phyloP scores from a whole-genome alignment of 83 land plant genomes.

The Diphasiastrum complanatum region DNA sequence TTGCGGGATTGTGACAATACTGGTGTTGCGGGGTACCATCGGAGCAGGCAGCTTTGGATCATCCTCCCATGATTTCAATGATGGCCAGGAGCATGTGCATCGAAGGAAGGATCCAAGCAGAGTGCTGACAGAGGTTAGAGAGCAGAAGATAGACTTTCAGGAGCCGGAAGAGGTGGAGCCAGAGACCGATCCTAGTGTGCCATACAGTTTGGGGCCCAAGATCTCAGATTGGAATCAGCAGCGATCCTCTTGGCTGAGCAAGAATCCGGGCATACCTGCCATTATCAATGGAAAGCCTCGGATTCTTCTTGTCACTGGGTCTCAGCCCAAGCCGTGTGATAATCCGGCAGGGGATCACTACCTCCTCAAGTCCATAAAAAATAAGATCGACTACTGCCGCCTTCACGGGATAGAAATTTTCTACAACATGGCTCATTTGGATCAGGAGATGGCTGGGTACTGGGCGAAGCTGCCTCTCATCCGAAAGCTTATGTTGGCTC shows the following conservation, averaged over 20 bases:
- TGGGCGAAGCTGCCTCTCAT: constrained; percentile 1
- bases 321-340: not conserved
- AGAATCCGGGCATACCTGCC: not conserved
- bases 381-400: not conserved
- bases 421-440: not conserved
- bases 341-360: not conserved
- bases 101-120: too few relatives aligned
- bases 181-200: too few relatives aligned
- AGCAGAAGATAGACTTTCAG: too few relatives aligned
- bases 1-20: too few relatives aligned
- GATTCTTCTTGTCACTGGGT: constrained; percentile 2
- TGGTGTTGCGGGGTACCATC: too few relatives aligned
- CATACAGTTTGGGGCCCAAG: constrained; percentile 3
- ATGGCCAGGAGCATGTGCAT: too few relatives aligned
- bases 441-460: not conserved
- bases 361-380: not conserved
- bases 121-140: too few relatives aligned
- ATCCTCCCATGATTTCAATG: too few relatives aligned
- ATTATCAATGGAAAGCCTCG: not conserved
- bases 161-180: too few relatives aligned
- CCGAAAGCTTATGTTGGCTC: constrained; percentile 2
- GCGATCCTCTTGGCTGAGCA: not conserved
- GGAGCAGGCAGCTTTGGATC: too few relatives aligned
- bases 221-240: constrained; percentile 9
- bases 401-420: not conserved